Conservation (phyloP, 345 rosid species). For the Euclidium syriacum region DNA sequence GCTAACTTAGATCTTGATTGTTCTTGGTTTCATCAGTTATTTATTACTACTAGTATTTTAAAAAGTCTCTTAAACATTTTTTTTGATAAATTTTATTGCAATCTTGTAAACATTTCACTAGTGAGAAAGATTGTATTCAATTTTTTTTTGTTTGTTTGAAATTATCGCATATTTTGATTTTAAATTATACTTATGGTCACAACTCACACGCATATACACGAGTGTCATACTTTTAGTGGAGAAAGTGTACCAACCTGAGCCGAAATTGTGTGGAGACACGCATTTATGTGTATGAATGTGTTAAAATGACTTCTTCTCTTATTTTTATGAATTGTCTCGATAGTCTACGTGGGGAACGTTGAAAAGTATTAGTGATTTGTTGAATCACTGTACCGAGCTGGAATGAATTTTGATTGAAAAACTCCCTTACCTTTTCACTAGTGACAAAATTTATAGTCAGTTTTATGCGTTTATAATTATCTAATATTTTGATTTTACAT, state of each 20-base stretch:
- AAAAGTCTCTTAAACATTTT: too few relatives aligned
- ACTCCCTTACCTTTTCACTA: too few relatives aligned
- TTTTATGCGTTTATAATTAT: not conserved
- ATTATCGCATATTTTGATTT: too few relatives aligned
- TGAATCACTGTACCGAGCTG: too few relatives aligned
- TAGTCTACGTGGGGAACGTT: not conserved
- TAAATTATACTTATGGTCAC: not conserved
- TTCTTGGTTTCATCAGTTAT: not conserved
- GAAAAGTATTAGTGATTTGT: too few relatives aligned
- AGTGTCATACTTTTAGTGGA: not conserved
- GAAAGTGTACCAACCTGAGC: not conserved
- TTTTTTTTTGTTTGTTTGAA: not conserved
- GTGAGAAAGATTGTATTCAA: not conserved
- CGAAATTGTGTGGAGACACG: not conserved
- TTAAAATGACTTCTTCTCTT: not conserved
- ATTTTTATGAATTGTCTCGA: not conserved
- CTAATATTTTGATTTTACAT: too few relatives aligned
- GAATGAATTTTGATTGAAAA: too few relatives aligned
- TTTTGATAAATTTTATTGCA: not conserved
- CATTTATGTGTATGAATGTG: not conserved
- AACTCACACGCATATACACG: not conserved
- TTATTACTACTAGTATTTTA: too few relatives aligned
- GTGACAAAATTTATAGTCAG: not conserved
- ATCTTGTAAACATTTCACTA: not conserved
- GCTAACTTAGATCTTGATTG: too few relatives aligned